phyloP scores from a whole-genome alignment of 306 rosid genomes.

The Styphnolobium japonicum region DNA sequence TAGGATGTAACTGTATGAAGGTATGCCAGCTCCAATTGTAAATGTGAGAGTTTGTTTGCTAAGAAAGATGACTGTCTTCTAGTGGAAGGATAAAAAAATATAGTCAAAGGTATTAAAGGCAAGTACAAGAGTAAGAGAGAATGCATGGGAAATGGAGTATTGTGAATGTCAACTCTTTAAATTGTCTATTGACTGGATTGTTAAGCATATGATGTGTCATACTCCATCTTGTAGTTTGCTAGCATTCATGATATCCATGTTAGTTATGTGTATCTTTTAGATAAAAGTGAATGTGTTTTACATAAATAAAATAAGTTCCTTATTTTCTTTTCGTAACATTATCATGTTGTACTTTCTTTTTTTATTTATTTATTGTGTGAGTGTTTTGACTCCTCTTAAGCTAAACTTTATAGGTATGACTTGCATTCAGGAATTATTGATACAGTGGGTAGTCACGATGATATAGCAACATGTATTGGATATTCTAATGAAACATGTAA shows the following conservation, averaged over 20 bases:
- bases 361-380: background rate
- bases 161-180: background rate
- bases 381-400: conserved; percentile 14
- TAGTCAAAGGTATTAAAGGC: background rate
- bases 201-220: background rate
- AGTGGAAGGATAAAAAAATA: background rate
- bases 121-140: background rate
- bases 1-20: too few species aligned
- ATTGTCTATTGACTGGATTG: background rate
- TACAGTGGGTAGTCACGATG: conserved; percentile 66
- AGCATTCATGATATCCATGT: background rate
- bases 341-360: too few species aligned
- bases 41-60: background rate
- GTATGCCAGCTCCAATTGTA: background rate
- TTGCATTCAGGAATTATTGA: conserved; percentile 63
- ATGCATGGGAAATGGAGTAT: background rate
- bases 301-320: too few species aligned
- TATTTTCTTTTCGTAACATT: too few species aligned
- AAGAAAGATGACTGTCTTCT: background rate
- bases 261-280: background rate
- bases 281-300: too few species aligned
- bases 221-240: conserved; percentile 1
- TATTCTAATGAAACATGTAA: conserved; percentile 76
- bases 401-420: conserved; percentile 55
- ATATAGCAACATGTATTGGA: conserved; percentile 62